Conservation (phyloP, 2,329 filamentous ascomycete species). For the Hypoxylon sp. region DNA sequence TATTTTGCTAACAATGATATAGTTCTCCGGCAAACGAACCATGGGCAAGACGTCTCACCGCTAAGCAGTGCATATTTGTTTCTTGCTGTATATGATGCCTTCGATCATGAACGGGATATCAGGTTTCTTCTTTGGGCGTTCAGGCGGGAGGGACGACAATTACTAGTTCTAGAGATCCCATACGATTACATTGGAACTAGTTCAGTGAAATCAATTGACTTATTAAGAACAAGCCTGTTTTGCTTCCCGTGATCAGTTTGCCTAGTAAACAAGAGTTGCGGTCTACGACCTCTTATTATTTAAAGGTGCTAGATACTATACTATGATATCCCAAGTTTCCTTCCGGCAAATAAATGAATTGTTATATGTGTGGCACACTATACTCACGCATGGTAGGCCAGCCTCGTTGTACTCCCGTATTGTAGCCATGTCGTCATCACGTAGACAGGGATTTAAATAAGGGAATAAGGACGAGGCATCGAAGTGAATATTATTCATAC, state of each 20-base stretch:
- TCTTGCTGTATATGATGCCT: slow-evolving; percentile 27
- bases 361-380: not conserved
- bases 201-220: slow-evolving; percentile 28
- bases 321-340: not conserved
- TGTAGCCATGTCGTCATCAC: not conserved
- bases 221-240: slow-evolving; percentile 4
- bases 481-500: not conserved
- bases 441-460: not conserved
- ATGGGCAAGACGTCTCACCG: slow-evolving; percentile 89
- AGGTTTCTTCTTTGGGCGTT: slow-evolving; percentile 37
- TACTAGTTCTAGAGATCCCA: slow-evolving; percentile 15
- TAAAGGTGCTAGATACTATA: not conserved
- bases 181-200: slow-evolving; percentile 17
- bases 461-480: not conserved
- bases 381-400: not conserved
- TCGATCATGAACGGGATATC: slow-evolving; percentile 31
- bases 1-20: slow-evolving; percentile 53
- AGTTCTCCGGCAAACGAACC: slow-evolving; percentile 92
- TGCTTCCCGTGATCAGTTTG: not conserved
- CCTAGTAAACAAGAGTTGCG: not conserved
- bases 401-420: not conserved
- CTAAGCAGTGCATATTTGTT: slow-evolving; percentile 58
- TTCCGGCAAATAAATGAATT: not conserved
- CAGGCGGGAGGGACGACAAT: slow-evolving; percentile 22
- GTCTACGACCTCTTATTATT: not conserved